These are phyloP conservation scores for Kurtzmaniella quercitrusa DNA, from an alignment of 1,139 yeast genomes.

Conservation along the genomic window DNA sequence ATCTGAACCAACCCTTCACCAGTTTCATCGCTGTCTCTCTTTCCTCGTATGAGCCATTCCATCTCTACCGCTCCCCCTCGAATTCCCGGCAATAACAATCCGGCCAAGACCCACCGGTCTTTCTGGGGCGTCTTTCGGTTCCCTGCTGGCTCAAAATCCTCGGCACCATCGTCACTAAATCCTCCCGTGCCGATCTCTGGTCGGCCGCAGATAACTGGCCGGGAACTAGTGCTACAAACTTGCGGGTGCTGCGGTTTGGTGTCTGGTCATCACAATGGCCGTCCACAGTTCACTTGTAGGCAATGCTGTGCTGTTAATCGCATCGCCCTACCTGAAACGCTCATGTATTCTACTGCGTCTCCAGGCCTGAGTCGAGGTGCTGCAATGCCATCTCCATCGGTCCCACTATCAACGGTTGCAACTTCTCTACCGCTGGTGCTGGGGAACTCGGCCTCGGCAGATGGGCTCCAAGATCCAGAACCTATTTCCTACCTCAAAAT, in stretches of 20 bases:
- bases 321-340: neutral
- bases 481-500: neutral
- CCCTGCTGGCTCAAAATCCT: neutral
- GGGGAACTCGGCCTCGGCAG: neutral
- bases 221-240: slow-evolving; percentile 13
- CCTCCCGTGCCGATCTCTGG: neutral
- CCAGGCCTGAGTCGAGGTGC: too few relatives aligned
- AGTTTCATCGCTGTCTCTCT: too few relatives aligned
- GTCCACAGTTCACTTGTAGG: slow-evolving; percentile 52
- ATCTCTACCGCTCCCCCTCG: too few relatives aligned
- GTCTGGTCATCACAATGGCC: slow-evolving; percentile 43
- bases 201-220: slow-evolving; percentile 8
- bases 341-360: neutral
- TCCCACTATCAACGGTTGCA: too few relatives aligned
- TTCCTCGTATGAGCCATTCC: too few relatives aligned
- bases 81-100: too few relatives aligned
- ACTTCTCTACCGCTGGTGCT: too few relatives aligned
- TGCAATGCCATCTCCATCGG: too few relatives aligned
- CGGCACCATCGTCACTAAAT: neutral
- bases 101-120: neutral
- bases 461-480: neutral
- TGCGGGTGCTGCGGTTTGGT: slow-evolving; percentile 61
- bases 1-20: too few relatives aligned
- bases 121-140: neutral
- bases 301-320: slow-evolving; percentile 49